Evolutionary conservation across 345 rosid species (phyloP), one percentile per base, ranked within the genome.

Genomic region (Hevea brasiliensis): DNA sequence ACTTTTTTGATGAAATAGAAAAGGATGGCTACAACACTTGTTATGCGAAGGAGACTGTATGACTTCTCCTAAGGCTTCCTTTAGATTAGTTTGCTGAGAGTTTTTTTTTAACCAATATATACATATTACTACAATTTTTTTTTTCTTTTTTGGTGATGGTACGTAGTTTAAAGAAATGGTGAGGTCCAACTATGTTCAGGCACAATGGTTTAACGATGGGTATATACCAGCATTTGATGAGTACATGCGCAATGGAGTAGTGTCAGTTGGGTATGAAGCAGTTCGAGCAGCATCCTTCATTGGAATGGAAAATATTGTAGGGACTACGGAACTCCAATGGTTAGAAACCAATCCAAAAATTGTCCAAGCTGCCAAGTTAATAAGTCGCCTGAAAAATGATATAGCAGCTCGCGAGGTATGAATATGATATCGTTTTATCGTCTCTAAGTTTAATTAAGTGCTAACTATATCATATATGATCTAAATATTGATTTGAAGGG

Each of bases 1-100:
- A 64, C 24, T 24, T 64, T 64, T 65, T 53, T 32, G 23, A 57
- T 0, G 76, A 72, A 63, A 62, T 45, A 1, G 68, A 72, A 11
- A 24, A 72, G 14, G 23, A 50, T 13, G 10, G 40, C 17, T 63
- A 61, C 37, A 51, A 23, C 11, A 42, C 27, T 2, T 53, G 41
- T 15, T 53, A 50, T 53, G 50, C 51, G 0, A 72, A 62, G 60
- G 68, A 62, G 24, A 29, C 4, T 5, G 75, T 72, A 54, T 2
- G 48, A n/a, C n/a, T n/a, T n/a, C n/a, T n/a, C n/a, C n/a, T n/a
- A n/a, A n/a, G n/a, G n/a, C n/a, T n/a, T n/a, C n/a, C n/a, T n/a
- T n/a, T n/a, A n/a, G n/a, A n/a, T n/a, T n/a, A n/a, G n/a, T n/a
- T n/a, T n/a, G n/a, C n/a, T n/a, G n/a, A n/a, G n/a, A n/a, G n/a